Percentiles rank a stretch among this genome's conserved stretches.
Conservation (phyloP, 2,329 filamentous ascomycete genomes). For the Arthrobotrys musiformis region DNA sequence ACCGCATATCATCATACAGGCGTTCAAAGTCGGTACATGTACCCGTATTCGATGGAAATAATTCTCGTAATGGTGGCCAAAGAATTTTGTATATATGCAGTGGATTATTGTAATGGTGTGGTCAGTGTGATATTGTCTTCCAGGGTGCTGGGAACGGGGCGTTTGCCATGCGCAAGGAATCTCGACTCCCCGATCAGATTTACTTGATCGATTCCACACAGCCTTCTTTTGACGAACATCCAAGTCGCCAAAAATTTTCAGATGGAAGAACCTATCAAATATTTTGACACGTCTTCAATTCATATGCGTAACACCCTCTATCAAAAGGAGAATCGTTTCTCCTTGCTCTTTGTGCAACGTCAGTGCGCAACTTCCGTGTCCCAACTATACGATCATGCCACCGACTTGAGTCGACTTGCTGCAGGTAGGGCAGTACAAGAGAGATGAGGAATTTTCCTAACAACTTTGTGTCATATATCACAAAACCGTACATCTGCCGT, state of each 20-base stretch:
- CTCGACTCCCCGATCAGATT: background rate
- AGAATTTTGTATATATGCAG: background rate
- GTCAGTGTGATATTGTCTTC: background rate
- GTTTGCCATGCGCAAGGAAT: background rate
- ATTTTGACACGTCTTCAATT: constrained; percentile 6
- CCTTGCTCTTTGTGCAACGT: constrained; percentile 18
- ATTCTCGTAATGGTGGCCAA: background rate
- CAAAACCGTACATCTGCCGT: constrained; percentile 37
- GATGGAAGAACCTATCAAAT: constrained; percentile 47
- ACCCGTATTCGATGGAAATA: background rate
- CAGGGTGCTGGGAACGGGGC: constrained; percentile 9
- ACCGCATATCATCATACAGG: background rate
- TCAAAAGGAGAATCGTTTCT: constrained; percentile 3
- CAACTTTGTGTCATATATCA: constrained; percentile 34
- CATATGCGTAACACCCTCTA: background rate
- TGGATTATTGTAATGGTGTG: constrained; percentile 6
- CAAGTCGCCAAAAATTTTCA: constrained; percentile 12
- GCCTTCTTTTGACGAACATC: background rate
- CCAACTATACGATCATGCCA: background rate
- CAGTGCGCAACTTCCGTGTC: background rate
- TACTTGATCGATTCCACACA: constrained; percentile 5
- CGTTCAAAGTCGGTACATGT: background rate
- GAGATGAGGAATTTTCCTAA: background rate
- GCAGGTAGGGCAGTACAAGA: background rate
- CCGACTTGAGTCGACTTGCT: background rate